phyloP scores from a whole-genome alignment of 2,329 filamentous ascomycete species.

The Sporothrix dimorphospora region DNA sequence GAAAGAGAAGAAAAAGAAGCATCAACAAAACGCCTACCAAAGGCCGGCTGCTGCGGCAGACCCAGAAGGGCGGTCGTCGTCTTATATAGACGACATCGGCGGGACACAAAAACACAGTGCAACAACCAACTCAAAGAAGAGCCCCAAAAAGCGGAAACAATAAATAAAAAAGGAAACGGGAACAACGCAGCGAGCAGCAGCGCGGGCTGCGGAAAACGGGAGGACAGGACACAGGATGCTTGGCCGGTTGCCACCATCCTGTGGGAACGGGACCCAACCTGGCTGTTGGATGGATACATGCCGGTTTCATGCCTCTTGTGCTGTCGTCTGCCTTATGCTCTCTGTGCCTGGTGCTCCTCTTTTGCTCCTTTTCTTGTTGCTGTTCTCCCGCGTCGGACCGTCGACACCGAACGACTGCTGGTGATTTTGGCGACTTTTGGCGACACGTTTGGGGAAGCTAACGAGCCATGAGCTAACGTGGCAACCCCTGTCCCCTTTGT shows the following conservation, averaged over 20 bases:
- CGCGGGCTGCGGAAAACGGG: conserved; percentile 9
- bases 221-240: neutral
- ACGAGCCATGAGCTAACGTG: conserved; percentile 5
- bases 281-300: conserved; percentile 17
- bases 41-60: neutral
- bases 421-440: neutral
- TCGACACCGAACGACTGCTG: conserved; percentile 48
- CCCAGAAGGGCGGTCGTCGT: neutral
- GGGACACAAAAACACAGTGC: neutral
- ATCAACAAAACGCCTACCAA: conserved; percentile 24
- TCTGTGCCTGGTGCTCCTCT: neutral
- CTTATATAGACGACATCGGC: conserved; percentile 33
- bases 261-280: conserved; percentile 18
- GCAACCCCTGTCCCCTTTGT: neutral
- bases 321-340: neutral
- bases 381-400: conserved; percentile 53
- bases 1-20: conserved; percentile 10
- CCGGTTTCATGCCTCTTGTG: conserved; percentile 15
- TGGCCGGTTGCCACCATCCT: conserved; percentile 17
- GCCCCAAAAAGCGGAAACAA: neutral
- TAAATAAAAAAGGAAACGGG: neutral
- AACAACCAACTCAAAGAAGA: neutral
- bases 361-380: neutral
- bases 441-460: neutral
- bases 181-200: conserved; percentile 7